Conservation (phyloP, 2,329 filamentous ascomycete genomes). For the Aspergillus calidoustus region DNA sequence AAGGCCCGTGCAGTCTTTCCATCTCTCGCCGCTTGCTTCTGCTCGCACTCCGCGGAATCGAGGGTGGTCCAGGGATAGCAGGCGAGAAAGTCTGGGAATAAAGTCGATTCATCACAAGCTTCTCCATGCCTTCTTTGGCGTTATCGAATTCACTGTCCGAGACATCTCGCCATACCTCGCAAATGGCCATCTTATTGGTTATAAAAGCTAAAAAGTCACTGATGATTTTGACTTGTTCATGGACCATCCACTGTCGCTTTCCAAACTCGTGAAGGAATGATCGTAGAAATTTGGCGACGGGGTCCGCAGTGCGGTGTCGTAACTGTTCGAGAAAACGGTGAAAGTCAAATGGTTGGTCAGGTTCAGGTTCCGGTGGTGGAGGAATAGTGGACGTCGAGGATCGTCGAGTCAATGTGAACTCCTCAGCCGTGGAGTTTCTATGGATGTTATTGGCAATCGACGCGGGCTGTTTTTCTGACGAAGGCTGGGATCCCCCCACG, state of each 20-base stretch:
- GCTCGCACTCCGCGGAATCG: slow-evolving; percentile 61
- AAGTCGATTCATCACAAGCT: slow-evolving; percentile 96
- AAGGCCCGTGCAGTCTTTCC: slow-evolving; percentile 73
- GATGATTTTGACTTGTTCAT: slow-evolving; percentile 99
- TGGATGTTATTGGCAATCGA: slow-evolving; percentile 33
- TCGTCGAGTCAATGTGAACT: slow-evolving; percentile 33
- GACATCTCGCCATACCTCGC: slow-evolving; percentile 94
- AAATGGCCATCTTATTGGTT: slow-evolving; percentile 95
- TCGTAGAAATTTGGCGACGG: slow-evolving; percentile 91
- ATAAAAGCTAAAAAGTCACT: slow-evolving; percentile 96
- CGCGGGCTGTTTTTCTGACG: slow-evolving; percentile 28
- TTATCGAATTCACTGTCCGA: slow-evolving; percentile 98
- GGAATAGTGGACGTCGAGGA: slow-evolving; percentile 51
- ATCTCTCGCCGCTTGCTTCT: slow-evolving; percentile 71
- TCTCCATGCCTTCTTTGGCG: slow-evolving; percentile 98
- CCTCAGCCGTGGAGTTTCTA: slow-evolving; percentile 31
- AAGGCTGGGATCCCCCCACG: slow-evolving; percentile 22
- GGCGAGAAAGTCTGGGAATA: slow-evolving; percentile 97
- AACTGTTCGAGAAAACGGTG: slow-evolving; percentile 96
- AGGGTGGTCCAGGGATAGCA: slow-evolving; percentile 80
- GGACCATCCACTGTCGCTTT: slow-evolving; percentile 99
- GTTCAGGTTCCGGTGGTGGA: slow-evolving; percentile 78
- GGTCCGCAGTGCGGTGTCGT: slow-evolving; percentile 95
- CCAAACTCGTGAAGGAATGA: slow-evolving; percentile 94
- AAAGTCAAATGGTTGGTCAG: slow-evolving; percentile 90